Evolutionary conservation across 192 early-diverging fungal species (phyloP).

Genomic region (Jimgerdemannia flammicorona): DNA sequence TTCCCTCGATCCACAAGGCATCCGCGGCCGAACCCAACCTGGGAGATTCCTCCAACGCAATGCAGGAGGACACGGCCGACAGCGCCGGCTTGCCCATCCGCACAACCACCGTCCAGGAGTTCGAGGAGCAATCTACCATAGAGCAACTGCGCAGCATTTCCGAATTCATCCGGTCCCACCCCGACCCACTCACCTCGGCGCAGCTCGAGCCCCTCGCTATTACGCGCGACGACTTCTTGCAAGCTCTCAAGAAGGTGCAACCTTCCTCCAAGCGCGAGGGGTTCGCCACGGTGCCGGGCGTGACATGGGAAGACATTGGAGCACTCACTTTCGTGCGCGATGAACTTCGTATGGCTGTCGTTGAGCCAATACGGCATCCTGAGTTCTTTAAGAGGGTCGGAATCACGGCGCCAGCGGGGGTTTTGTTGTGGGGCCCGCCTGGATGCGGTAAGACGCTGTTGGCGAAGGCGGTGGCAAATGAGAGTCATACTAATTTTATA

Average conservation of each 20-base stretch:
- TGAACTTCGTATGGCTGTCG: constrained; percentile 92
- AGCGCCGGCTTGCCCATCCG: constrained; percentile 11
- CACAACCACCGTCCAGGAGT: constrained; percentile 27
- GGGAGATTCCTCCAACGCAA: constrained; percentile 17
- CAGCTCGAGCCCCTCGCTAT: constrained; percentile 85
- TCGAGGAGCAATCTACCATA: constrained; percentile 26
- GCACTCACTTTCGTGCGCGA: constrained; percentile 81
- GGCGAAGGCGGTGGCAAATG: constrained; percentile 97
- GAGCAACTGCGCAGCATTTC: constrained; percentile 65
- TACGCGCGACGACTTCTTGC: constrained; percentile 79
- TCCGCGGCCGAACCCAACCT: neutral
- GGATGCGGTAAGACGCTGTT: constrained; percentile 98
- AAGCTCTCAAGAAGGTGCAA: constrained; percentile 87
- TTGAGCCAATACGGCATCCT: constrained; percentile 92
- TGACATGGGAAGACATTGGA: constrained; percentile 96
- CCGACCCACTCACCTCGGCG: constrained; percentile 68
- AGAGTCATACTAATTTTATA: constrained; percentile 97
- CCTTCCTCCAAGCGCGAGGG: constrained; percentile 97
- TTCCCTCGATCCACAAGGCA: constrained; percentile 12
- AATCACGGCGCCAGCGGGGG: constrained; percentile 88
- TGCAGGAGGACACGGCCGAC: neutral
- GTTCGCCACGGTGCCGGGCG: constrained; percentile 96
- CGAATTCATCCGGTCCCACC: constrained; percentile 65
- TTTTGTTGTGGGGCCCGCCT: constrained; percentile 95
- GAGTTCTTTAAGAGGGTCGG: constrained; percentile 86